Conservation (phyloP, 208 protist genomes). For the Acanthamoeba royreba region DNA sequence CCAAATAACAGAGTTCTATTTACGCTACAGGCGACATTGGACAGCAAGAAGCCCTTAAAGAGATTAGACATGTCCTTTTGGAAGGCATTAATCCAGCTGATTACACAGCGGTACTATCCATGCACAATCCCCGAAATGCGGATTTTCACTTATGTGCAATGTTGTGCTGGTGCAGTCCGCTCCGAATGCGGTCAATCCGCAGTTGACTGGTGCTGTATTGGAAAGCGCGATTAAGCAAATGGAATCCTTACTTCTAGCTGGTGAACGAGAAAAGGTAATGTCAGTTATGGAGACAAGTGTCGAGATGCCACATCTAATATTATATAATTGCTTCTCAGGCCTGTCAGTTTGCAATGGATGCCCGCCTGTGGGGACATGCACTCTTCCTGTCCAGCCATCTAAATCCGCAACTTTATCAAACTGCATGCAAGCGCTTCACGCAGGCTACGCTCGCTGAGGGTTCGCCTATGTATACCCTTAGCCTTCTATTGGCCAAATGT, state of each 20-base stretch:
- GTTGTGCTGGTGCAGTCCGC: too few species aligned
- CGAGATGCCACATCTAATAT: too few species aligned
- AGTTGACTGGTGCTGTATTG: neutral
- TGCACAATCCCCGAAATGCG: neutral
- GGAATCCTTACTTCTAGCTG: neutral
- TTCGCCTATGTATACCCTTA: constrained; percentile 15
- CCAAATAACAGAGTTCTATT: neutral
- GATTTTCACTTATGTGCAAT: too few species aligned
- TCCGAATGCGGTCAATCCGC: neutral
- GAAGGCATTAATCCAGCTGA: neutral
- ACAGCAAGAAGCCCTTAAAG: neutral
- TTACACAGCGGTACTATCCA: neutral
- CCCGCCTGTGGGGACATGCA: constrained; percentile 15
- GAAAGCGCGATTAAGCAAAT: neutral
- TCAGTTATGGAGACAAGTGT: too few species aligned
- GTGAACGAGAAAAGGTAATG: neutral
- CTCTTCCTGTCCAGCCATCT: neutral
- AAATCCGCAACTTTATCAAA: neutral
- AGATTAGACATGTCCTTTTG: neutral
- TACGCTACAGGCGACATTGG: neutral
- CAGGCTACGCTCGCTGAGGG: neutral
- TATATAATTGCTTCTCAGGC: neutral
- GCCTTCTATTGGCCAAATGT: neutral
- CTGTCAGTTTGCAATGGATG: neutral
- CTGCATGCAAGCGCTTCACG: neutral